Percentiles rank a stretch among this genome's conserved stretches.
These are phyloP conservation scores for Vinca major DNA, from an alignment of 305 asterid genomes.

Conservation along the genomic window DNA sequence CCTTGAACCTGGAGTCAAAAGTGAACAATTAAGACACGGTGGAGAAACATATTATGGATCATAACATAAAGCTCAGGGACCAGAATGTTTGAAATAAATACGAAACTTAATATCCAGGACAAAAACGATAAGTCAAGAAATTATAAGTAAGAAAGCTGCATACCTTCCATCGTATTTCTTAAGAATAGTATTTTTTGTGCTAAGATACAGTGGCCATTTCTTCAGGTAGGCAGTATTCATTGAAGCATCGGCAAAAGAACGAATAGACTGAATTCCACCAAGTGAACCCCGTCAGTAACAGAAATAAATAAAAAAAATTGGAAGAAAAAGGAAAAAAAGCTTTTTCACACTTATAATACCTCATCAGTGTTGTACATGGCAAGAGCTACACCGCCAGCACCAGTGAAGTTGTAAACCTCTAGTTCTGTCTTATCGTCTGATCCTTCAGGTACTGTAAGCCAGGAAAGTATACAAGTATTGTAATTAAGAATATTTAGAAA, in stretches of 20 bases:
- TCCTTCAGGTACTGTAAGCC: slow-evolving; percentile 11
- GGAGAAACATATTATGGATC: slow-evolving; percentile 5
- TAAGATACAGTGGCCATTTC: slow-evolving; percentile 93
- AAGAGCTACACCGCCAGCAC: slow-evolving; percentile 90
- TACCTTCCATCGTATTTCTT: slow-evolving; percentile 95
- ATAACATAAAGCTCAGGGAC: slow-evolving; percentile 4
- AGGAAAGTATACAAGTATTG: background rate
- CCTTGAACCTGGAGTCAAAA: slow-evolving; percentile 59
- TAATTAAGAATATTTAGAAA: background rate
- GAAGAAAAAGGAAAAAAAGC: no score
- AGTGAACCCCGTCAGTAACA: slow-evolving; percentile 15
- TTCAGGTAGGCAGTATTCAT: slow-evolving; percentile 76
- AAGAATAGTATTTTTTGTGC: slow-evolving; percentile 89
- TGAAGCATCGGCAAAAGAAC: slow-evolving; percentile 82
- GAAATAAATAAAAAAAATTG: slow-evolving; percentile 5
- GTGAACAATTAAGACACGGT: background rate
- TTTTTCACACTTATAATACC: slow-evolving; percentile 28
- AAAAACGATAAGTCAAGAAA: background rate
- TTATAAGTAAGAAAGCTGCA: background rate
- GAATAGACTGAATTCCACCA: slow-evolving; percentile 51
- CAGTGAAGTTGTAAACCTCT: slow-evolving; percentile 65
- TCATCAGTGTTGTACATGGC: slow-evolving; percentile 95
- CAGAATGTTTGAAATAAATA: background rate
- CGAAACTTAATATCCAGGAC: background rate
- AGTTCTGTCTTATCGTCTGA: slow-evolving; percentile 13